These are phyloP conservation scores for Fusarium sororula DNA, from an alignment of 2,329 filamentous ascomycete genomes.

Conservation along the genomic window DNA sequence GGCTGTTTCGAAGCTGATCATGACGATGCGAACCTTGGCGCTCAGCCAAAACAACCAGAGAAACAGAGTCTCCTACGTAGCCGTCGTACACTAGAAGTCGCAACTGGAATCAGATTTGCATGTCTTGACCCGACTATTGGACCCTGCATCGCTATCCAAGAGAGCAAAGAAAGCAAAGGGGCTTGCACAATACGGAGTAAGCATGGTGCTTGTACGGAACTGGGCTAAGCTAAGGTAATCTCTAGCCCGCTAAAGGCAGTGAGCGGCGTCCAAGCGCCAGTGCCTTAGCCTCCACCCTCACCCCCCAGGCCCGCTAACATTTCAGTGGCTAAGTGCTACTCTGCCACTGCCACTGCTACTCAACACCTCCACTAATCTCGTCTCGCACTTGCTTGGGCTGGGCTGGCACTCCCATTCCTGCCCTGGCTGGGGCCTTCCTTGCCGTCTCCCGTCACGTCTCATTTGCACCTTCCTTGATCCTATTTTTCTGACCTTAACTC, in stretches of 20 bases:
- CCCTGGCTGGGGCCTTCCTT: slow-evolving; percentile 18
- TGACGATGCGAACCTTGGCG: slow-evolving; percentile 7
- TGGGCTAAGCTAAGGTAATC: slow-evolving; percentile 23
- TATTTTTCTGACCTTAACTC: not conserved
- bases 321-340: slow-evolving; percentile 29
- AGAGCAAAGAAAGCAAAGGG: slow-evolving; percentile 7
- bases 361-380: slow-evolving; percentile 1
- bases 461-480: not conserved
- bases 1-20: slow-evolving; percentile 5
- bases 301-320: slow-evolving; percentile 15
- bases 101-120: slow-evolving; percentile 23
- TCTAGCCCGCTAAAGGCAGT: slow-evolving; percentile 31
- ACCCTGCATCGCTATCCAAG: slow-evolving; percentile 12
- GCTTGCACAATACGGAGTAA: slow-evolving; percentile 16
- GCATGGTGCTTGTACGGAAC: slow-evolving; percentile 19
- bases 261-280: slow-evolving; percentile 31
- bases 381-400: slow-evolving; percentile 25
- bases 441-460: slow-evolving; percentile 23
- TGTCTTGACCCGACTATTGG: slow-evolving; percentile 1
- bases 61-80: slow-evolving; percentile 21
- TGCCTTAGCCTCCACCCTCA: slow-evolving; percentile 1
- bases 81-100: not conserved
- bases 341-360: slow-evolving; percentile 8
- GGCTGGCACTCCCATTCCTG: slow-evolving; percentile 29
- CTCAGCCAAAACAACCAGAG: not conserved